Evolutionary conservation across 2,329 filamentous ascomycete species (phyloP), one percentile per base, ranked within the genome.

Genomic region (Stagonosporopsis chrysanthemi): DNA sequence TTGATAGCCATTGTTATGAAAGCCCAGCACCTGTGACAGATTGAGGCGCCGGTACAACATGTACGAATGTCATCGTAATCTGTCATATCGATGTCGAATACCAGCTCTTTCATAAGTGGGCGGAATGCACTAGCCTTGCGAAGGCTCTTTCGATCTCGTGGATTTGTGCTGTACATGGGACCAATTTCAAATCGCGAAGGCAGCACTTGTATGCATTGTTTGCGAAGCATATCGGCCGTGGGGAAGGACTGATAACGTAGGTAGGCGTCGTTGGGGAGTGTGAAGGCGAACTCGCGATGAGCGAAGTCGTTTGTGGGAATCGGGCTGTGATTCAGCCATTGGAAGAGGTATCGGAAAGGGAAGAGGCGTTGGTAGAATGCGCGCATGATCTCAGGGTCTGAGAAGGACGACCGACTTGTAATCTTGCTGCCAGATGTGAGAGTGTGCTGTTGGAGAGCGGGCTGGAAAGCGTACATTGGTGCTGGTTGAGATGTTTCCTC

Each of bases 81-180:
- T 52, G 95, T 98, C 85, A 99, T 85, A 85, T 99, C 95, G 70
- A 99, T 98, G 89, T 99, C 95, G 77, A 99, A 98, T 68, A 97
- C 97, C 36, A 99, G 81, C 76, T 99, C 95, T 76, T 99, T 99
- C 53, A 90, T 85, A 29, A 97, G 77, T 0, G 95, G 94, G 62
- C 89, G 90, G 80, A 99, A 97, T 8, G 91, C 87, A 44, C 87
- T 86, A 33, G 88, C 85, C 76, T 92, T 94, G 50, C 89, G 87
- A 31, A 98, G 78, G 0, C 89, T 89, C 79, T 98, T 99, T 70
- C 94, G 88, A 69, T 99, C 95, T 67, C 92, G 89, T 0, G 95
- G 95, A 75, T 98, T 97, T 43, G 92, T 90, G 49, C 85, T 92
- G 80, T 99, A 99, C 45, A 97, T 90, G n/a, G 95, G 95, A 0